Base-by-base conservation (phyloP, 768 basidiomycete genomes). In the Erythrobasidium yunnanense region DNA sequence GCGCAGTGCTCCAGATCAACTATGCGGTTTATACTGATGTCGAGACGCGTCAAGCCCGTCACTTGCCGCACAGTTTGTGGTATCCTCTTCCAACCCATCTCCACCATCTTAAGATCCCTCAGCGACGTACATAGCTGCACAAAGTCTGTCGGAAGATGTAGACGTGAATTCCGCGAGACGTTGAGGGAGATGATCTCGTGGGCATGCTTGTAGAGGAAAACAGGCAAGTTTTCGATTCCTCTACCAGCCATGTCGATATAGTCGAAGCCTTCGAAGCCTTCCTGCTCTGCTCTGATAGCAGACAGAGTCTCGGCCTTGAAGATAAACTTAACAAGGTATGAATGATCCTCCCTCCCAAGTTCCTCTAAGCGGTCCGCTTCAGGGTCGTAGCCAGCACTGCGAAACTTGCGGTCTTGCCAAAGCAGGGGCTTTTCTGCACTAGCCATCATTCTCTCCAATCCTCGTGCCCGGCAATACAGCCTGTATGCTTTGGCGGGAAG, bases 111-210 rank as follows among this genome's bases (percentile, higher is more conserved):
- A 46, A 99, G 83, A 71, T 95, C 91, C 65, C 85, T 84, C 7
- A 99, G 82, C 4, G 80, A 82, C 0, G 82, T 83, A 73, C 90
- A 93, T 4, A 86, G 83, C 76, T 95, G 88, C 65, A 95, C 86
- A 74, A 99, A 99, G 77, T 97, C 95, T 54, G 90, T 84, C 0
- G 93, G 95, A 34, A 97, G 86, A 75, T 97, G 92, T 60, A 92
- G 82, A 83, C 93, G 89, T 1, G 92, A 90, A 74, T 97, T 99
- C 47, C 88, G 84, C 2, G 90, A 93, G 15, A 97, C 82, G 67
- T 87, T 88, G 66, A 97, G 85, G 42, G 81, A 84, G 66, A 87
- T 79, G 72, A 99, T 91, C 25, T 82, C 82, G 70, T 87, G 84
- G 0, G 91, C 90, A 66, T 89, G 84, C 58, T 83, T 81, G 75